Evolutionary conservation across 202 grass and related monocot genomes (phyloP).

Genomic region (Panicum virgatum): DNA sequence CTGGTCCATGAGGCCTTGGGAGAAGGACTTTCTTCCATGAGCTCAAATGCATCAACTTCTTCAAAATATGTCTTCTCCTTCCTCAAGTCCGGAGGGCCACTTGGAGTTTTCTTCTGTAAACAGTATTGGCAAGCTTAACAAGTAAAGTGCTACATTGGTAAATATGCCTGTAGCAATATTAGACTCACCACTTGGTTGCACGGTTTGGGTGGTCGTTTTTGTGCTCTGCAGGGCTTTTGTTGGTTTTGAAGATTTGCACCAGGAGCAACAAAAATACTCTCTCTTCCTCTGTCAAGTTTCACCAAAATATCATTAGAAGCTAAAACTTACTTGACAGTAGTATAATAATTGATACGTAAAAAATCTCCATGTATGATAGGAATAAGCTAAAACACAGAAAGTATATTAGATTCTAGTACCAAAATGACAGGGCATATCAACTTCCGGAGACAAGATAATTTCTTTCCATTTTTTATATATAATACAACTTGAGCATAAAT

Average conservation of each 20-base stretch:
- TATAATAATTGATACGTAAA: background rate
- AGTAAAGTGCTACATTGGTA: slow-evolving; percentile 29
- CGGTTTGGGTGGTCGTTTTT: slow-evolving; percentile 64
- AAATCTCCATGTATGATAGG: background rate
- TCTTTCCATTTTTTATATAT: background rate
- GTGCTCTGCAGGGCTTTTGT: slow-evolving; percentile 49
- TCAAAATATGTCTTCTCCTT: slow-evolving; percentile 89
- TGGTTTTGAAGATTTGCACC: slow-evolving; percentile 55
- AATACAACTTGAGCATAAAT: background rate
- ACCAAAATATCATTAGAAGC: slow-evolving; percentile 32
- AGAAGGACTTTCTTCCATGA: slow-evolving; percentile 86
- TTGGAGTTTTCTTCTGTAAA: slow-evolving; percentile 66
- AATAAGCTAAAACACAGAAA: background rate
- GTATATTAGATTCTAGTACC: background rate
- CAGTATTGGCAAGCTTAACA: slow-evolving; percentile 18
- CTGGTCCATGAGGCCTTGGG: slow-evolving; percentile 69
- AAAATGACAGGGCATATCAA: background rate
- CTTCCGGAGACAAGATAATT: background rate
- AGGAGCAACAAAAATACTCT: slow-evolving; percentile 77
- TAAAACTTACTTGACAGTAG: slow-evolving; percentile 8
- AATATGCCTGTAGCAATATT: slow-evolving; percentile 23
- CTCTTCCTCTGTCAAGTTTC: slow-evolving; percentile 67
- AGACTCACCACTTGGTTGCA: slow-evolving; percentile 36
- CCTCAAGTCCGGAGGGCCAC: slow-evolving; percentile 49
- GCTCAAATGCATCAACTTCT: slow-evolving; percentile 82